These are phyloP conservation scores for Debaryomyces maramus DNA, from an alignment of 805 yeast species.

Conservation along the genomic window DNA sequence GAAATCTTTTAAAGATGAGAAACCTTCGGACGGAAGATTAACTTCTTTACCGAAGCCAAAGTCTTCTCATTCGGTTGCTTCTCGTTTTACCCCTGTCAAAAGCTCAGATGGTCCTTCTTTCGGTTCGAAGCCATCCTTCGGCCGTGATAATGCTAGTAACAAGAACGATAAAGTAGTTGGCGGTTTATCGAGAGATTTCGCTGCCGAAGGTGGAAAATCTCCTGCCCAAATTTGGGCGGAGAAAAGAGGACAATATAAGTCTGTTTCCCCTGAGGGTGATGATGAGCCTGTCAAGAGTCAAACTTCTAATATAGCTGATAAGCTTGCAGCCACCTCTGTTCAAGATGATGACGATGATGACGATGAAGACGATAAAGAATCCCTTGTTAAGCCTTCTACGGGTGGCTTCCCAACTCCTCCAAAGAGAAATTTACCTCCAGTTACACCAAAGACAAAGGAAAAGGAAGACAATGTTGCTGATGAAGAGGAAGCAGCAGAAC, in stretches of 20 bases:
- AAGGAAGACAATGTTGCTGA: conserved; percentile 4
- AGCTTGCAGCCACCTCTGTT: conserved; percentile 10
- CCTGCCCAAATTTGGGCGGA: conserved; percentile 98
- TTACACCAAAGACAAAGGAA: not conserved
- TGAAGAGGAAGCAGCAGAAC: conserved; percentile 12
- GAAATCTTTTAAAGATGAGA: conserved; percentile 40
- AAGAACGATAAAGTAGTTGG: conserved; percentile 50
- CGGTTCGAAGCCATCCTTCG: conserved; percentile 40
- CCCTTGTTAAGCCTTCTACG: conserved; percentile 5
- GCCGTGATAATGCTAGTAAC: conserved; percentile 22
- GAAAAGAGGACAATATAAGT: conserved; percentile 67
- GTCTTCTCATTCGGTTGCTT: conserved; percentile 48
- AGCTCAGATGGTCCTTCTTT: conserved; percentile 23
- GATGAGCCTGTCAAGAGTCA: conserved; percentile 14
- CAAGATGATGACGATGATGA: conserved; percentile 17
- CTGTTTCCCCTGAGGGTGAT: conserved; percentile 29
- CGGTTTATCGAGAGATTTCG: conserved; percentile 64
- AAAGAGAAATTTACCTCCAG: not conserved
- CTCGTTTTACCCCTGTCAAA: conserved; percentile 44
- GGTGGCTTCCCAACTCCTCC: not conserved
- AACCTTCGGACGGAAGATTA: conserved; percentile 49
- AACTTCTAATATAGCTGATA: conserved; percentile 17
- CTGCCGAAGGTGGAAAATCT: conserved; percentile 73
- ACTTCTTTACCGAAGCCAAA: conserved; percentile 66
- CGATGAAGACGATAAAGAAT: conserved; percentile 12